These are phyloP conservation scores for Colletotrichum sp. DNA, from an alignment of 2,329 filamentous ascomycete species.

Conservation along the genomic window DNA sequence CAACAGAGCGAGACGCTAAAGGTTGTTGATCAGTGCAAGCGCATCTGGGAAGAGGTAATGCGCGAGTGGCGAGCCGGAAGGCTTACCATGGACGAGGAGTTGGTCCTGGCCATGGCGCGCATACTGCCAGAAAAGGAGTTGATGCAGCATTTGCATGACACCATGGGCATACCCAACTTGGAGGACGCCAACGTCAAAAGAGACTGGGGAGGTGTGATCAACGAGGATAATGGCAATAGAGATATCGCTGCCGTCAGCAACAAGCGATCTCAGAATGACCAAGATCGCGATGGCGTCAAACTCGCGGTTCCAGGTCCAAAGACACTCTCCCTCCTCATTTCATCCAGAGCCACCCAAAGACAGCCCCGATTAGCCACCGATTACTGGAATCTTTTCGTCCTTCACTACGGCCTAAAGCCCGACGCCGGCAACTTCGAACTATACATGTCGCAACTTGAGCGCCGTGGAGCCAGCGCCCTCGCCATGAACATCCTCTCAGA, in stretches of 20 bases:
- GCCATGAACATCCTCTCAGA: slow-evolving; percentile 63
- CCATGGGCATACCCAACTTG: slow-evolving; percentile 72
- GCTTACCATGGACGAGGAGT: slow-evolving; percentile 75
- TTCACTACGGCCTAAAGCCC: slow-evolving; percentile 66
- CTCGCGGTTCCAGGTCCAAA: slow-evolving; percentile 56
- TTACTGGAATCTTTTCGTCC: slow-evolving; percentile 81
- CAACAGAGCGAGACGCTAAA: slow-evolving; percentile 30
- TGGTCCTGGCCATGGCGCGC: slow-evolving; percentile 83
- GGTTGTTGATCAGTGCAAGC: slow-evolving; percentile 69
- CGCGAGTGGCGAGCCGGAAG: slow-evolving; percentile 76
- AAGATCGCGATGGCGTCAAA: slow-evolving; percentile 17
- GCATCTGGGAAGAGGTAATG: slow-evolving; percentile 82
- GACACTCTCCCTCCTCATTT: slow-evolving; percentile 71
- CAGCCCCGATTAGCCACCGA: slow-evolving; percentile 66
- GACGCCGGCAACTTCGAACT: slow-evolving; percentile 70
- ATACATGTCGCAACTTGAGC: slow-evolving; percentile 63
- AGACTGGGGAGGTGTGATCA: background rate
- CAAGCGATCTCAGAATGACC: background rate
- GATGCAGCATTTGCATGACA: slow-evolving; percentile 69
- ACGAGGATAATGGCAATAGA: slow-evolving; percentile 23
- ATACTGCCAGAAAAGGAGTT: slow-evolving; percentile 66
- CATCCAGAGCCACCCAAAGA: slow-evolving; percentile 52
- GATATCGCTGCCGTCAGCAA: slow-evolving; percentile 20
- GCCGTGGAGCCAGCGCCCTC: slow-evolving; percentile 68
- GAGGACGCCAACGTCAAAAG: slow-evolving; percentile 27